phyloP scores from a whole-genome alignment of 31 red algal species.

The Odonthalia washingtoniensis region DNA sequence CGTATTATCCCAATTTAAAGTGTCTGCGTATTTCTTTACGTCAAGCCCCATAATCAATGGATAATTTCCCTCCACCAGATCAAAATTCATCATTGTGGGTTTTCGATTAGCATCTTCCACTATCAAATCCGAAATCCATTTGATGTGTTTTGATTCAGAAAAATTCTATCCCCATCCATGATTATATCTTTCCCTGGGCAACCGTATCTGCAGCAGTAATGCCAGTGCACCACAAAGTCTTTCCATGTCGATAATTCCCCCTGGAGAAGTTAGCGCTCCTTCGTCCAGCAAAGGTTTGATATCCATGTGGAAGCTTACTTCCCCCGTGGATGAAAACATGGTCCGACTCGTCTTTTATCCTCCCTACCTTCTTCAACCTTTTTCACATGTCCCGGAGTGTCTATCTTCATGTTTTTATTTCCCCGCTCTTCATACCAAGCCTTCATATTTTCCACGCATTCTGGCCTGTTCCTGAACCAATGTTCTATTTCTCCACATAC shows the following conservation, averaged over 20 bases:
- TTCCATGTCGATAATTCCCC: not conserved
- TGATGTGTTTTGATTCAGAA: not conserved
- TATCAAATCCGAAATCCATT: not conserved
- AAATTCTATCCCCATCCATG: conserved; percentile 5
- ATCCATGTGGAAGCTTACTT: not conserved
- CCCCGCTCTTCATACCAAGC: too few relatives aligned
- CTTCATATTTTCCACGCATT: too few relatives aligned
- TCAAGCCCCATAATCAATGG: conserved; percentile 18
- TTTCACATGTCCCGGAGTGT: too few relatives aligned
- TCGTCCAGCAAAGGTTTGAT: not conserved
- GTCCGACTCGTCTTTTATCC: not conserved
- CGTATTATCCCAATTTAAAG: not conserved
- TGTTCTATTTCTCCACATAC: too few relatives aligned
- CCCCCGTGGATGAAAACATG: too few relatives aligned
- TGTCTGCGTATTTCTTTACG: not conserved
- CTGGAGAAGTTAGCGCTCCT: not conserved
- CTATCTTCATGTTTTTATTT: too few relatives aligned
- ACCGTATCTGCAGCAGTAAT: not conserved
- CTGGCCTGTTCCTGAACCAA: too few relatives aligned
- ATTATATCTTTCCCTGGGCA: not conserved
- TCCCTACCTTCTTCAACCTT: not conserved
- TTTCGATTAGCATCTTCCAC: not conserved
- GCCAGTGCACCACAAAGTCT: not conserved
- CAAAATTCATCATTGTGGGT: not conserved
- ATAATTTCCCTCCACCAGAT: not conserved